Evolutionary conservation across 768 basidiomycete genomes (phyloP).

Genomic region (Psilocybe cubensis): DNA sequence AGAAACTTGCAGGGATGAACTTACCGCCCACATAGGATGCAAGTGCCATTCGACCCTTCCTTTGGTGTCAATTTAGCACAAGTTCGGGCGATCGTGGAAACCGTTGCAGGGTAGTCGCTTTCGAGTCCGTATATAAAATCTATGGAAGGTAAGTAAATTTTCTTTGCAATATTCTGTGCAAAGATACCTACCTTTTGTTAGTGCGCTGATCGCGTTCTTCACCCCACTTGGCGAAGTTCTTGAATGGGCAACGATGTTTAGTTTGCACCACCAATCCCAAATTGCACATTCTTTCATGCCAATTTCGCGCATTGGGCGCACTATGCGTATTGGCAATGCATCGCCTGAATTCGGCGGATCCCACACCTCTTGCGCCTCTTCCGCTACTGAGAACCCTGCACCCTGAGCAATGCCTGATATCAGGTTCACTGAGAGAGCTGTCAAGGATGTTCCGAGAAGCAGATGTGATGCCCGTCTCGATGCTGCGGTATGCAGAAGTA

Average conservation of each 20-base stretch:
- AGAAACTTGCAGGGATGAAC: constrained; percentile 14
- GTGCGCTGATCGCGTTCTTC: constrained; percentile 60
- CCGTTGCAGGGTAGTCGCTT: constrained; percentile 84
- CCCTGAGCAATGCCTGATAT: constrained; percentile 80
- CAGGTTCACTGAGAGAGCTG: constrained; percentile 73
- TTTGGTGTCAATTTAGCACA: constrained; percentile 80
- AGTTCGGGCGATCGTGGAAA: constrained; percentile 81
- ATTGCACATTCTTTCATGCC: constrained; percentile 80
- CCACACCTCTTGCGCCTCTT: constrained; percentile 80
- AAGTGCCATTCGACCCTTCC: constrained; percentile 47
- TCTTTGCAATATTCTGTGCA: background rate
- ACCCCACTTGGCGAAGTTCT: constrained; percentile 41
- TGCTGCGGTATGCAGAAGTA: constrained; percentile 69
- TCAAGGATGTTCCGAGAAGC: constrained; percentile 79
- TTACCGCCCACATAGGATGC: constrained; percentile 71
- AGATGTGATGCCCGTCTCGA: constrained; percentile 70
- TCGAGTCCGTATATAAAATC: constrained; percentile 84
- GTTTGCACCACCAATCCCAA: constrained; percentile 75
- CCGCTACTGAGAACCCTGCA: constrained; percentile 69
- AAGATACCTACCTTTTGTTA: constrained; percentile 65
- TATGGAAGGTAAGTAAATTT: constrained; percentile 25
- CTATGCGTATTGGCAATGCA: constrained; percentile 45
- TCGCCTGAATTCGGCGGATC: constrained; percentile 24
- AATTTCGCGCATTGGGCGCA: constrained; percentile 73
- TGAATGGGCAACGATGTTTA: constrained; percentile 45